These are phyloP conservation scores for Aspergillus latus DNA, from an alignment of 2,329 filamentous ascomycete species.

Conservation along the genomic window DNA sequence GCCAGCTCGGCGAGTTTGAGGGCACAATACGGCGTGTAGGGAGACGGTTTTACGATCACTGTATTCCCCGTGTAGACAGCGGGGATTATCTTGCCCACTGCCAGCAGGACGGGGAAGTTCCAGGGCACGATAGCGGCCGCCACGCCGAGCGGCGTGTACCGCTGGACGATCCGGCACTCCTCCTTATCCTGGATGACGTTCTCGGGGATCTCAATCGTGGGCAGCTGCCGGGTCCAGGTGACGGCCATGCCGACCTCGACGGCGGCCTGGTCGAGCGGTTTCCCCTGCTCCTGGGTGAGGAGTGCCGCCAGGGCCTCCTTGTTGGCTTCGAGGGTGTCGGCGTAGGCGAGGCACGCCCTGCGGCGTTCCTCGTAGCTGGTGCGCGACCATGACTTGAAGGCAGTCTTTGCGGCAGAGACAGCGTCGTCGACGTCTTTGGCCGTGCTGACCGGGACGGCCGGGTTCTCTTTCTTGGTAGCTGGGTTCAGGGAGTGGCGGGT, in stretches of 20 bases:
- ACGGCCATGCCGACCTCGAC: slow-evolving; percentile 30
- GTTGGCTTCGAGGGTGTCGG: slow-evolving; percentile 37
- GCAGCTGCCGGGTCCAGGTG: slow-evolving; percentile 24
- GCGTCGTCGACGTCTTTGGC: slow-evolving; percentile 53
- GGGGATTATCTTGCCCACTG: slow-evolving; percentile 52
- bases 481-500: slow-evolving; percentile 55
- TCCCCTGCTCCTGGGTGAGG: slow-evolving; percentile 46
- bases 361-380: slow-evolving; percentile 36
- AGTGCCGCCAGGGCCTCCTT: slow-evolving; percentile 39
- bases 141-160: slow-evolving; percentile 42
- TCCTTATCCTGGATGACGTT: slow-evolving; percentile 52
- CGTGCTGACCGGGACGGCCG: slow-evolving; percentile 52
- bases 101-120: slow-evolving; percentile 52
- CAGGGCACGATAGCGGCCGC: slow-evolving; percentile 59
- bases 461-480: slow-evolving; percentile 50
- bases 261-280: slow-evolving; percentile 33
- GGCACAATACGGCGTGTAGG: slow-evolving; percentile 53
- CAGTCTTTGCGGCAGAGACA: slow-evolving; percentile 49
- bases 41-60: slow-evolving; percentile 57
- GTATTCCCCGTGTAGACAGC: slow-evolving; percentile 54
- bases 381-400: slow-evolving; percentile 50
- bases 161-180: slow-evolving; percentile 33
- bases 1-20: slow-evolving; percentile 56
- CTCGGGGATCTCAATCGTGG: slow-evolving; percentile 27
- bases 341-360: slow-evolving; percentile 32